Evolutionary conservation across 208 protist species (phyloP), one percentile per base, ranked within the genome.

Genomic region (Trypanosoma cruzi): DNA sequence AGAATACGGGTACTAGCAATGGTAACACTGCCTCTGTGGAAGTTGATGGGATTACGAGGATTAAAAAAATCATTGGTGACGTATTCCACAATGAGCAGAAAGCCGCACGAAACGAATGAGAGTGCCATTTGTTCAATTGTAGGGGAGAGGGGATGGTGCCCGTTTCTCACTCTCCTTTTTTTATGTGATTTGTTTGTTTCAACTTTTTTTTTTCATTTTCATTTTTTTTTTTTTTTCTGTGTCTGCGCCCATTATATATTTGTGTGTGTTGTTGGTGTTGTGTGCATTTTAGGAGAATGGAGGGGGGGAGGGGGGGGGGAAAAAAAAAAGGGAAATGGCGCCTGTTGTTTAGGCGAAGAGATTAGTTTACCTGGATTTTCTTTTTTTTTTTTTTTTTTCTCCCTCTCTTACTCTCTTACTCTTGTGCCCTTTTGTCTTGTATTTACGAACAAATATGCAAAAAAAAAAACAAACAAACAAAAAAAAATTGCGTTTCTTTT

Each of bases 161-260:
- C n/a, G n/a, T n/a, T n/a, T n/a, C n/a, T n/a, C n/a, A n/a, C n/a
- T n/a, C n/a, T n/a, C n/a, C n/a, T n/a, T 44, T 44, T 44, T 20
- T 44, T 14, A 14, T 44, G n/a, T 8, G 6, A 48, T 49, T 50
- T 64, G 2, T 37, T 31, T 37, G 1, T 42, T 36, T 34, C 26
- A 5, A 40, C 28, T 59, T 59, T 5, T 36, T 59, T 11, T 59
- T 59, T 11, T 34, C 18, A 14, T 48, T 28, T 14, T 13, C 44
- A 5, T 62, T 26, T 62, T 20, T 44, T n/a, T 48, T 61, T 61
- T 29, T 61, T 20, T 48, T 31, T 29, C 32, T 62, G 18, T 62
- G 52, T 32, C 14, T 57, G 22, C 18, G 40, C 3, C 18, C 40
- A 20, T 44, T 44, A 14, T 44, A 20, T 44, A 18, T 14, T 44